Percentiles rank a stretch among this genome's conserved stretches.
Evolutionary conservation across 148 eudicot species (phyloP).

Genomic region (Salicornia ramosissima): DNA sequence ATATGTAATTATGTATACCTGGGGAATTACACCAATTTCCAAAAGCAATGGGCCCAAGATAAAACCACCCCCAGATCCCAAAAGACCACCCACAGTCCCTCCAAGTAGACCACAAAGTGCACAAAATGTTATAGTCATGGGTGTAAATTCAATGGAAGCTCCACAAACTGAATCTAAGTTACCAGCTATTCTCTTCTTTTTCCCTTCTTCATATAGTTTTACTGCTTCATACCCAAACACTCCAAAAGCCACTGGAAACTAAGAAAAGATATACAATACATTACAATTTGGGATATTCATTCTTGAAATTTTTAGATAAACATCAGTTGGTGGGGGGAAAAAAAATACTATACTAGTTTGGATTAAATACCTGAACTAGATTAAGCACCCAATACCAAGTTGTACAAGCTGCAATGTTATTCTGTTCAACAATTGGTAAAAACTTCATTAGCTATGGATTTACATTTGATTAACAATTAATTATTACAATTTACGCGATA

Average conservation of each 20-base stretch:
- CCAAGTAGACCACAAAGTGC: conserved; percentile 86
- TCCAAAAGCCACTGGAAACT: conserved; percentile 75
- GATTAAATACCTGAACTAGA: conserved; percentile 59
- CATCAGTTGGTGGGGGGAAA: background rate
- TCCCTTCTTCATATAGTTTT: conserved; percentile 64
- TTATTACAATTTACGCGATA: too few relatives aligned
- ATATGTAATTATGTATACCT: conserved; percentile 36
- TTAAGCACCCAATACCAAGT: conserved; percentile 74
- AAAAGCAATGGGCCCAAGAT: conserved; percentile 93
- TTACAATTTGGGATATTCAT: background rate
- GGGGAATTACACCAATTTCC: conserved; percentile 96
- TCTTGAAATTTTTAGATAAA: background rate
- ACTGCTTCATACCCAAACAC: conserved; percentile 68
- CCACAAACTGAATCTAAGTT: conserved; percentile 66
- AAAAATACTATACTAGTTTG: too few relatives aligned
- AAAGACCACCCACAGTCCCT: conserved; percentile 92
- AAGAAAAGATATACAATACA: background rate
- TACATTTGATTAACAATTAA: background rate
- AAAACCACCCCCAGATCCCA: conserved; percentile 98
- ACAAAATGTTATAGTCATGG: conserved; percentile 57
- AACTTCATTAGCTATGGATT: background rate
- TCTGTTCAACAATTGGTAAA: conserved; percentile 40
- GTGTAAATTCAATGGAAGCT: conserved; percentile 81
- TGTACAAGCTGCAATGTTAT: conserved; percentile 49
- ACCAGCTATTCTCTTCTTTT: conserved; percentile 53